These are phyloP conservation scores for Phytophthora podocarpi DNA, from an alignment of 352 stramenopile species.

Conservation along the genomic window DNA sequence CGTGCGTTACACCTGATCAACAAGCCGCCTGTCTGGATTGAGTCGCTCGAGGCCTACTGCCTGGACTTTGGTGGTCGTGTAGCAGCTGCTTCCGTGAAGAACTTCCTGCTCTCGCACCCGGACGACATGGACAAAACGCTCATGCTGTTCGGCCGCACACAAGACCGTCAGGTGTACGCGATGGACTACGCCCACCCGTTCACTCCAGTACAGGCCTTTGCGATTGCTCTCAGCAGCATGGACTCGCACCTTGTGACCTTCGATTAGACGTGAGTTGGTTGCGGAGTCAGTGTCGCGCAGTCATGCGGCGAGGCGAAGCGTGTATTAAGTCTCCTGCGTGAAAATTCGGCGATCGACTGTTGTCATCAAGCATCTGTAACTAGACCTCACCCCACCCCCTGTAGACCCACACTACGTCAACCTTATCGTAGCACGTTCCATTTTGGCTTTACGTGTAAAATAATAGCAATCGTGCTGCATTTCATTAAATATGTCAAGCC, in stretches of 20 bases:
- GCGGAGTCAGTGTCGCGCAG: slow-evolving; percentile 13
- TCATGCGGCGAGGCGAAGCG: slow-evolving; percentile 28
- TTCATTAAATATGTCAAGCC: background rate
- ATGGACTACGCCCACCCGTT: slow-evolving; percentile 90
- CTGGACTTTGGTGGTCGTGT: slow-evolving; percentile 83
- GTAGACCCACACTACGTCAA: slow-evolving; percentile 35
- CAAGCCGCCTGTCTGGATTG: slow-evolving; percentile 89
- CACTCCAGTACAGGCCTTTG: slow-evolving; percentile 85
- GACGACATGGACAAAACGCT: slow-evolving; percentile 89
- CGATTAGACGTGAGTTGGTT: slow-evolving; percentile 51
- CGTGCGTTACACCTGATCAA: slow-evolving; percentile 82
- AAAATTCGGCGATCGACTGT: slow-evolving; percentile 23
- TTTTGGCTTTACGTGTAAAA: slow-evolving; percentile 50
- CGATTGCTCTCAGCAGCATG: slow-evolving; percentile 88
- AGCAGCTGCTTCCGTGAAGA: slow-evolving; percentile 84
- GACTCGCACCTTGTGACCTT: slow-evolving; percentile 89
- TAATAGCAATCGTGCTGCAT: slow-evolving; percentile 40
- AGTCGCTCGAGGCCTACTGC: slow-evolving; percentile 87
- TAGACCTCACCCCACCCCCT: slow-evolving; percentile 30
- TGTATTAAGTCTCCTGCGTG: slow-evolving; percentile 42
- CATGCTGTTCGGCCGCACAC: slow-evolving; percentile 87
- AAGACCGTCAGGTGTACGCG: slow-evolving; percentile 88
- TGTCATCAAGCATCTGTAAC: slow-evolving; percentile 20
- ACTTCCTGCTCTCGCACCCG: slow-evolving; percentile 84
- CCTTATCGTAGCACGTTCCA: slow-evolving; percentile 44